Evolutionary conservation across 108 stramenopile genomes (phyloP).

Genomic region (Pseudonitzschia multiseries): DNA sequence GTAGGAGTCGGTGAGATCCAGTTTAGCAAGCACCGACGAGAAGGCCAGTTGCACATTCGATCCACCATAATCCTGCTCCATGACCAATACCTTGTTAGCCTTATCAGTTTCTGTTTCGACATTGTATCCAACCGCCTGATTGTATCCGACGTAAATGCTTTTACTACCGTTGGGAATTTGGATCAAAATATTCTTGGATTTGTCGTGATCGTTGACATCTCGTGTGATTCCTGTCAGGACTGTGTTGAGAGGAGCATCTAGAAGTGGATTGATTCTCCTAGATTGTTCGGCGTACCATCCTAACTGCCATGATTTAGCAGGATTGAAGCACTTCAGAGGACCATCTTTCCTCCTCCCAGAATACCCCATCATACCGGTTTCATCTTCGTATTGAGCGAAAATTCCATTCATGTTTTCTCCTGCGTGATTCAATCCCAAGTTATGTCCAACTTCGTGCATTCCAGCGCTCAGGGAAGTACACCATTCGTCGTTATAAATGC

Average conservation of each 20-base stretch:
- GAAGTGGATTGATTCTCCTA: neutral
- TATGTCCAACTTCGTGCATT: conserved; percentile 35
- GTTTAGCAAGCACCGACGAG: conserved; percentile 29
- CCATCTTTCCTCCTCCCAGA: conserved; percentile 33
- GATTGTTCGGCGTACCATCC: conserved; percentile 45
- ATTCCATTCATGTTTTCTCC: conserved; percentile 18
- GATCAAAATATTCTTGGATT: neutral
- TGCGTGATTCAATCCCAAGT: conserved; percentile 21
- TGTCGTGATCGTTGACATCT: neutral
- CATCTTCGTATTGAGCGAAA: conserved; percentile 14
- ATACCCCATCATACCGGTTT: conserved; percentile 46
- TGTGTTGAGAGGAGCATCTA: neutral
- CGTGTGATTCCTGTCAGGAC: neutral
- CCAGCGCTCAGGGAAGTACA: conserved; percentile 43
- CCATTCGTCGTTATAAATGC: conserved; percentile 60
- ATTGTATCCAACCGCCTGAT: conserved; percentile 19
- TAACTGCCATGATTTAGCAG: conserved; percentile 46
- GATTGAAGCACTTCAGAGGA: conserved; percentile 59
- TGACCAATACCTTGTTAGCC: conserved; percentile 14
- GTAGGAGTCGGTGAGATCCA: conserved; percentile 24
- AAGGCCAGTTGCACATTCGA: neutral
- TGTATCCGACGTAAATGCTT: conserved; percentile 24
- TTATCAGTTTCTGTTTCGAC: conserved; percentile 21
- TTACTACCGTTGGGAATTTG: neutral
- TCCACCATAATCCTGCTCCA: neutral